Conservation (phyloP, 148 eudicot species). For the Simmondsia chinensis region DNA sequence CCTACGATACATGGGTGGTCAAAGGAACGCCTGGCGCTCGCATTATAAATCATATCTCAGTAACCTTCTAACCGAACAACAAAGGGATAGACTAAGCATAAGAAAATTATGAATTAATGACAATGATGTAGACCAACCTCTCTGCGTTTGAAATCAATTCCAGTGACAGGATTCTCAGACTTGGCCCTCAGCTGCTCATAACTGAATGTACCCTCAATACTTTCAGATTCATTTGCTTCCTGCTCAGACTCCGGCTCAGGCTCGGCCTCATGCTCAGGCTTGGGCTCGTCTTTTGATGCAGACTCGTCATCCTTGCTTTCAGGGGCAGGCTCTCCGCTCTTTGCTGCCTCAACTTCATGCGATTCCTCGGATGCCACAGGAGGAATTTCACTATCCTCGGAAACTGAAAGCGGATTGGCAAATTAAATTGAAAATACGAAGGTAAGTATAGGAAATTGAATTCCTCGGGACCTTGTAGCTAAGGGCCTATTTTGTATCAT, state of each 20-base stretch:
- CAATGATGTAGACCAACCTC: conserved; percentile 47
- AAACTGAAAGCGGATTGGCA: conserved; percentile 21
- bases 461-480: no score
- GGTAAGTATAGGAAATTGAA: no score
- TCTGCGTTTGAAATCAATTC: conserved; percentile 92
- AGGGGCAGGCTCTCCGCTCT: conserved; percentile 21
- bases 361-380: conserved; percentile 34
- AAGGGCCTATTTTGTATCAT: no score
- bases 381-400: conserved; percentile 30
- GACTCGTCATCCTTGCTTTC: conserved; percentile 40
- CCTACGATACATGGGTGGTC: no score
- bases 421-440: background rate
- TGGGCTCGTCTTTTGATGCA: conserved; percentile 37
- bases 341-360: conserved; percentile 32
- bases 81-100: background rate
- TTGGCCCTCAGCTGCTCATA: conserved; percentile 75
- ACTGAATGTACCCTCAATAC: conserved; percentile 53
- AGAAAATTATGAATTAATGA: background rate
- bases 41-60: no score
- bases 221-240: conserved; percentile 52
- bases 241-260: no score
- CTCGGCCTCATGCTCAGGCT: no score
- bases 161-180: conserved; percentile 83
- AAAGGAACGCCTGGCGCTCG: no score
- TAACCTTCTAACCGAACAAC: no score